Percentiles rank a stretch among this genome's conserved stretches.
These are phyloP conservation scores for Pseudogymnoascus sp. DNA, from an alignment of 2,329 filamentous ascomycete species.

Conservation along the genomic window DNA sequence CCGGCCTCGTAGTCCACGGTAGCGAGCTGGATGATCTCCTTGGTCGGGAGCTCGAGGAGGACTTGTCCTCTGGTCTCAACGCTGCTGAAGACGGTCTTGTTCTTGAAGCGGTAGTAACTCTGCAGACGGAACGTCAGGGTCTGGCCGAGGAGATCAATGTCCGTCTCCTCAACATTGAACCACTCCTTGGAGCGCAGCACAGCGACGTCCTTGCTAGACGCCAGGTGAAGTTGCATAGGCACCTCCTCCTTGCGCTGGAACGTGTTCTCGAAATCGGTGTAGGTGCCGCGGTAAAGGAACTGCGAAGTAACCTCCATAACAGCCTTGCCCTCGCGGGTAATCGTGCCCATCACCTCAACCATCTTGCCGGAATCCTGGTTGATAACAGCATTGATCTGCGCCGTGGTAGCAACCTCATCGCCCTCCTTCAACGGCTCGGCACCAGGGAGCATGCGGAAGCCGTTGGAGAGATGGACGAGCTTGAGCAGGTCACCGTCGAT, in stretches of 20 bases:
- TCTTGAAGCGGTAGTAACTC: slow-evolving; percentile 88
- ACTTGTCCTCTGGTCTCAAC: slow-evolving; percentile 91
- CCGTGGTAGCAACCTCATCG: slow-evolving; percentile 84
- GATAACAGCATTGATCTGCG: slow-evolving; percentile 93
- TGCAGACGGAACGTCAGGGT: slow-evolving; percentile 94
- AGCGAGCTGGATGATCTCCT: slow-evolving; percentile 96
- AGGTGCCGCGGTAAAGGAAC: slow-evolving; percentile 90
- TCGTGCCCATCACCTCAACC: slow-evolving; percentile 99
- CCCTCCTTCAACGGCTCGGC: slow-evolving; percentile 93
- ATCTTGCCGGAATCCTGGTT: slow-evolving; percentile 99
- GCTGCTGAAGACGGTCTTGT: slow-evolving; percentile 81
- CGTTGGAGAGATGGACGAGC: slow-evolving; percentile 92
- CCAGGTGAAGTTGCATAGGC: slow-evolving; percentile 85
- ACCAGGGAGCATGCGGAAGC: slow-evolving; percentile 96
- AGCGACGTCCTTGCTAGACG: slow-evolving; percentile 82
- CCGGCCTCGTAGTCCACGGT: slow-evolving; percentile 93
- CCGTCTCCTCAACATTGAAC: slow-evolving; percentile 81
- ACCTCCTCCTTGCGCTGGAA: slow-evolving; percentile 97
- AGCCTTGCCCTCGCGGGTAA: slow-evolving; percentile 70
- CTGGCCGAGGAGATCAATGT: slow-evolving; percentile 83
- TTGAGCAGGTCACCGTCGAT: slow-evolving; percentile 96
- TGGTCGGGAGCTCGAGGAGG: slow-evolving; percentile 86
- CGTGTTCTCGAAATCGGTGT: slow-evolving; percentile 93
- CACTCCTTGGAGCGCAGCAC: slow-evolving; percentile 95
- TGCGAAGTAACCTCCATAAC: slow-evolving; percentile 99